These are phyloP conservation scores for Galeopsis tetrahit DNA, from an alignment of 257 asterid genomes.

Conservation along the genomic window DNA sequence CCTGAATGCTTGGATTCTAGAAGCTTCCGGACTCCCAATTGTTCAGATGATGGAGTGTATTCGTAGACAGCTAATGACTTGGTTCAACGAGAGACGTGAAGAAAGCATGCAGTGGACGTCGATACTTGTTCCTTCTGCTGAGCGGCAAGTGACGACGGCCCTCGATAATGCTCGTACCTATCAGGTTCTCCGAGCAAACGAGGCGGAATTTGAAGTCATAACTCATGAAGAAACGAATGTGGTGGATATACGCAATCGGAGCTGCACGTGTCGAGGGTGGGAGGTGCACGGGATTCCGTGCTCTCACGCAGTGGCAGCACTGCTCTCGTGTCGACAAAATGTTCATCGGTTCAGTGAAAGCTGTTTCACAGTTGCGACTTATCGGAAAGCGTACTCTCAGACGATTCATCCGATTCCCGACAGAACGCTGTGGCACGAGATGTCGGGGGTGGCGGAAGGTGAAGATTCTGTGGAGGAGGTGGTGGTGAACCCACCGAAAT, in stretches of 20 bases:
- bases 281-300: constrained; percentile 68
- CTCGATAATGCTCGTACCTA: constrained; percentile 53
- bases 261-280: constrained; percentile 69
- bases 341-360: constrained; percentile 74
- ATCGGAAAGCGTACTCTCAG: constrained; percentile 65
- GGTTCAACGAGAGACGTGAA: constrained; percentile 76
- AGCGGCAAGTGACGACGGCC: constrained; percentile 60
- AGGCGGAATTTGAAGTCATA: constrained; percentile 66
- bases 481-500: constrained; percentile 69
- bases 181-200: constrained; percentile 63
- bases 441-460: constrained; percentile 32
- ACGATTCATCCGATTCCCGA: constrained; percentile 80
- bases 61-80: constrained; percentile 73
- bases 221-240: constrained; percentile 58
- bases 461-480: constrained; percentile 33
- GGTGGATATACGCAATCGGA: constrained; percentile 57
- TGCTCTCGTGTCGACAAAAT: constrained; percentile 68
- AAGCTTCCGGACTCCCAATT: constrained; percentile 74
- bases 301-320: constrained; percentile 71
- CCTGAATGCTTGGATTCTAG: constrained; percentile 57
- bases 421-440: constrained; percentile 59
- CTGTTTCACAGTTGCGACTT: constrained; percentile 66
- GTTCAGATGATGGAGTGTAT: constrained; percentile 79
- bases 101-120: constrained; percentile 70
- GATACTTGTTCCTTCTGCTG: constrained; percentile 64